Evolutionary conservation across 148 eudicot genomes (phyloP).

Genomic region (Diospyros lotus): DNA sequence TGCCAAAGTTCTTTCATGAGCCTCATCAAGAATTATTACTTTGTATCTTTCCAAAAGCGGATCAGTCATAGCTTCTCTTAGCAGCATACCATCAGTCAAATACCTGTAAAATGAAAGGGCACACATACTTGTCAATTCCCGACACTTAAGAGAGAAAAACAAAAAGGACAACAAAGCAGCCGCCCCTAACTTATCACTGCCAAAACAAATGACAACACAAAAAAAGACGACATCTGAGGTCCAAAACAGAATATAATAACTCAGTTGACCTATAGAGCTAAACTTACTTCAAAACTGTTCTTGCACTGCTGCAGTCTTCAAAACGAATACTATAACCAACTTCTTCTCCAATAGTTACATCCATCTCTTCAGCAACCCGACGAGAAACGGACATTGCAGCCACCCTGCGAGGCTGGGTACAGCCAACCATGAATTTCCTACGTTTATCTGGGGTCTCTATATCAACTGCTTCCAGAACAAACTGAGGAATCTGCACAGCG

Average conservation of each 20-base stretch:
- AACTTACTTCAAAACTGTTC: constrained; percentile 71
- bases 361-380: constrained; percentile 97
- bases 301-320: constrained; percentile 80
- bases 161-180: not conserved
- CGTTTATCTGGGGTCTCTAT: constrained; percentile 58
- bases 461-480: constrained; percentile 87
- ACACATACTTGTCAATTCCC: not conserved
- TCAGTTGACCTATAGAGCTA: not conserved
- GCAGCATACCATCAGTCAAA: constrained; percentile 91
- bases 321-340: constrained; percentile 94
- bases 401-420: constrained; percentile 97
- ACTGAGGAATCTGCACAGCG: constrained; percentile 77
- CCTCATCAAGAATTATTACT: constrained; percentile 90
- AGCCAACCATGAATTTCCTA: constrained; percentile 70
- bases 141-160: not conserved
- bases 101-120: constrained; percentile 39
- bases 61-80: constrained; percentile 96
- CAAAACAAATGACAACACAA: not conserved
- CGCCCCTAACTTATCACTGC: not conserved
- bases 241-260: not conserved
- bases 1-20: constrained; percentile 89
- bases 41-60: constrained; percentile 80
- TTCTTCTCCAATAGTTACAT: constrained; percentile 92
- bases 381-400: constrained; percentile 99
- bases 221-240: not conserved